Percentiles rank a stretch among this genome's conserved stretches.
Conservation (phyloP, 164 flowering plant genomes). For the Liriodendron chinense region DNA sequence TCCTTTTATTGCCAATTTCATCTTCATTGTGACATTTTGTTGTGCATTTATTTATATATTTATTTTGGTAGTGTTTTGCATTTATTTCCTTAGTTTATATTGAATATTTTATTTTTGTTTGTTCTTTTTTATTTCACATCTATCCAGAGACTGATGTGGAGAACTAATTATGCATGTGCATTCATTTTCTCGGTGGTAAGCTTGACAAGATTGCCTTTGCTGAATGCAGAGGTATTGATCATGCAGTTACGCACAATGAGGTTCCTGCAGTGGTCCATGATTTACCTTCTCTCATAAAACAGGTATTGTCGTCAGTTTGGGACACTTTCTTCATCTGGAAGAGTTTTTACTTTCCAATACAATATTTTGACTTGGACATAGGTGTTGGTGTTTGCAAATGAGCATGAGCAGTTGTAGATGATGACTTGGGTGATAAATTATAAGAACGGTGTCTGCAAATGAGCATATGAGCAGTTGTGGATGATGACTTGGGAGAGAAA, state of each 20-base stretch:
- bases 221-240: conserved; percentile 44
- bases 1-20: too few relatives aligned
- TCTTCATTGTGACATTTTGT: too few relatives aligned
- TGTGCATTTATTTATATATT: too few relatives aligned
- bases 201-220: not conserved
- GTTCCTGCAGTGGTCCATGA: conserved; percentile 21
- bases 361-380: not conserved
- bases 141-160: too few relatives aligned
- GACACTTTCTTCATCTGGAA: not conserved
- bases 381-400: not conserved
- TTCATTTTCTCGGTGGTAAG: not conserved
- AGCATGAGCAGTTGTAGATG: not conserved
- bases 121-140: too few relatives aligned
- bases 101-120: too few relatives aligned
- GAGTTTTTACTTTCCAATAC: not conserved
- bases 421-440: not conserved
- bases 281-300: conserved; percentile 31
- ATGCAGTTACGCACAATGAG: conserved; percentile 40
- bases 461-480: too few relatives aligned
- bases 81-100: too few relatives aligned
- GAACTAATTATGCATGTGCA: too few relatives aligned
- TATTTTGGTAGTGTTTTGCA: too few relatives aligned
- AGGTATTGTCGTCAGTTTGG: conserved; percentile 21
- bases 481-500: too few relatives aligned
- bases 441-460: too few relatives aligned